These are phyloP conservation scores for Colletotrichum nymphaeae DNA, from an alignment of 2,329 filamentous ascomycete species.

Conservation along the genomic window DNA sequence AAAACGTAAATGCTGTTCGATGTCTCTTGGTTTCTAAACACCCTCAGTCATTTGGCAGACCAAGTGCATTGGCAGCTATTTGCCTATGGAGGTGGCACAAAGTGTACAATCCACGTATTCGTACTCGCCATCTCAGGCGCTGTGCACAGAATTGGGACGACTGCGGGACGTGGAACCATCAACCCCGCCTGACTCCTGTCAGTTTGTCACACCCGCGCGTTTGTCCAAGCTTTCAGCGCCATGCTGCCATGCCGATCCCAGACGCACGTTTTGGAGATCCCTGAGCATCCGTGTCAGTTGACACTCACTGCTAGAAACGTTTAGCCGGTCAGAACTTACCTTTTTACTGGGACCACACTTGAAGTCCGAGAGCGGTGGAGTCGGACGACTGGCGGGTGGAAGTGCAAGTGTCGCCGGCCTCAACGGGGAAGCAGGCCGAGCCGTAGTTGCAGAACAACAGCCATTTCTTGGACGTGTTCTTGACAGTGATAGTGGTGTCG, in stretches of 20 bases:
- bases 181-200: neutral
- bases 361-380: neutral
- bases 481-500: slow-evolving; percentile 9
- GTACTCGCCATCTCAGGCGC: neutral
- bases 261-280: neutral
- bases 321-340: neutral
- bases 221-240: neutral
- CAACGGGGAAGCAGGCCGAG: slow-evolving; percentile 3
- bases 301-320: neutral
- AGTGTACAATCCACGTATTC: neutral
- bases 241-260: neutral
- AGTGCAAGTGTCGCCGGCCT: slow-evolving; percentile 14
- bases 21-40: neutral
- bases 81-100: neutral
- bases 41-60: neutral
- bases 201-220: neutral
- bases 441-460: slow-evolving; percentile 15
- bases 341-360: slow-evolving; percentile 15
- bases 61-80: neutral
- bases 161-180: neutral
- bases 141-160: neutral
- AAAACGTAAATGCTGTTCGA: neutral
- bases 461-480: slow-evolving; percentile 25
- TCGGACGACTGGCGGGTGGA: slow-evolving; percentile 10
- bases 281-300: neutral